These are phyloP conservation scores for Apiospora hydei DNA, from an alignment of 2,329 filamentous ascomycete species.

Conservation along the genomic window DNA sequence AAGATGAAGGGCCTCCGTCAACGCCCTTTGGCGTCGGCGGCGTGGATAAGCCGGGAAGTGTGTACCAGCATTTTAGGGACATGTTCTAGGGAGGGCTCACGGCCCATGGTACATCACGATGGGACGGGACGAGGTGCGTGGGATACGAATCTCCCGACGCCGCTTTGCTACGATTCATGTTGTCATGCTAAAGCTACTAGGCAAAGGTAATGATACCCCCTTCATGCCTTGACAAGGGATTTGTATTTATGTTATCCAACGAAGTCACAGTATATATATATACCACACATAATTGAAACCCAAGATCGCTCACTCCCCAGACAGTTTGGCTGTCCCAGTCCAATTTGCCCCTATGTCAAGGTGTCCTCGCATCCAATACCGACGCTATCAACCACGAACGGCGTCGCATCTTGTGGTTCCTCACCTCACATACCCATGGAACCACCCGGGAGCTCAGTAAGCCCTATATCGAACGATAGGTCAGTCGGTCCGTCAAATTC, in stretches of 20 bases:
- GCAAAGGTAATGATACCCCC: not conserved
- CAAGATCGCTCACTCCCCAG: not conserved
- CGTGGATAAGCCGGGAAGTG: slow-evolving; percentile 29
- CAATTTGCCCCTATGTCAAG: not conserved
- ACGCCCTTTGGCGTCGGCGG: slow-evolving; percentile 21
- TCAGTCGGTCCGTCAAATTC: not conserved
- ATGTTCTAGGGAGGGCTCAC: slow-evolving; percentile 34
- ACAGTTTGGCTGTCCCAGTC: not conserved
- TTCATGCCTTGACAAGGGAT: not conserved
- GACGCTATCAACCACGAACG: not conserved
- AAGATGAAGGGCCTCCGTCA: slow-evolving; percentile 20
- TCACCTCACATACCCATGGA: not conserved
- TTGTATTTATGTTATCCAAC: not conserved
- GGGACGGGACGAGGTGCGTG: not conserved
- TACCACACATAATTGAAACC: not conserved
- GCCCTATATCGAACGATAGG: not conserved
- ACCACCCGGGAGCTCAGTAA: slow-evolving; percentile 11
- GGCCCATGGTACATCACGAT: not conserved
- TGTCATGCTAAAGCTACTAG: not conserved
- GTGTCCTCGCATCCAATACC: not conserved
- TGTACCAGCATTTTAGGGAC: slow-evolving; percentile 40
- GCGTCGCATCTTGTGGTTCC: not conserved
- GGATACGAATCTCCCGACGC: not conserved
- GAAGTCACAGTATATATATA: slow-evolving; percentile 10
- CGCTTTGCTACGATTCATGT: slow-evolving; percentile 11